Percentiles rank a stretch among this genome's conserved stretches.
These are phyloP conservation scores for Phytophthora pluvialis DNA, from an alignment of 352 stramenopile species.

Conservation along the genomic window DNA sequence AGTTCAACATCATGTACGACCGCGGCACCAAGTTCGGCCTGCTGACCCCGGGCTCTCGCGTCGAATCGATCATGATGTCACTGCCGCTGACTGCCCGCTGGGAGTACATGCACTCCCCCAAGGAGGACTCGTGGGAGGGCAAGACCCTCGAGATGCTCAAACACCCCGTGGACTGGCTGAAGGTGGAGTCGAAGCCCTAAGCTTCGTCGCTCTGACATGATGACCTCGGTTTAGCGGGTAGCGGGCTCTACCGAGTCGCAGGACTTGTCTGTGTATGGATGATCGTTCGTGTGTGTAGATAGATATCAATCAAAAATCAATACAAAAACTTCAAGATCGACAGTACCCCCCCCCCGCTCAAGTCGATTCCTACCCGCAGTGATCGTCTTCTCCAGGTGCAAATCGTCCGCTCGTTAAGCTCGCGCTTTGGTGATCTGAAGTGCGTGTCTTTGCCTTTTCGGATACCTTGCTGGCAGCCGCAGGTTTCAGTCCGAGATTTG, in stretches of 20 bases:
- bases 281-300: slow-evolving; percentile 27
- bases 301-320: slow-evolving; percentile 16
- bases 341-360: slow-evolving; percentile 10
- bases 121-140: slow-evolving; percentile 90
- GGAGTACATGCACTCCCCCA: slow-evolving; percentile 95
- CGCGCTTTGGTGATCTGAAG: slow-evolving; percentile 3
- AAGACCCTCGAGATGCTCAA: slow-evolving; percentile 95
- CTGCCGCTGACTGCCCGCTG: slow-evolving; percentile 97
- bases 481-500: slow-evolving; percentile 40
- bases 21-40: slow-evolving; percentile 98
- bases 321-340: slow-evolving; percentile 14
- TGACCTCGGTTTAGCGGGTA: too few relatives aligned
- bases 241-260: too few relatives aligned
- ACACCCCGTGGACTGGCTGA: slow-evolving; percentile 94
- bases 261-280: too few relatives aligned
- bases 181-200: too few relatives aligned
- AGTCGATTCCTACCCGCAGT: not conserved
- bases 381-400: not conserved
- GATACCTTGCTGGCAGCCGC: slow-evolving; percentile 29
- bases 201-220: too few relatives aligned
- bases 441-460: slow-evolving; percentile 29
- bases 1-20: slow-evolving; percentile 99
- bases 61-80: slow-evolving; percentile 99
- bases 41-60: slow-evolving; percentile 94
- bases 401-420: slow-evolving; percentile 7